A percentile compares a stretch with the other conserved stretches of the same genome.
Conservation (phyloP, 2,329 filamentous ascomycete genomes). For the Cladophialophora chaetospira region DNA sequence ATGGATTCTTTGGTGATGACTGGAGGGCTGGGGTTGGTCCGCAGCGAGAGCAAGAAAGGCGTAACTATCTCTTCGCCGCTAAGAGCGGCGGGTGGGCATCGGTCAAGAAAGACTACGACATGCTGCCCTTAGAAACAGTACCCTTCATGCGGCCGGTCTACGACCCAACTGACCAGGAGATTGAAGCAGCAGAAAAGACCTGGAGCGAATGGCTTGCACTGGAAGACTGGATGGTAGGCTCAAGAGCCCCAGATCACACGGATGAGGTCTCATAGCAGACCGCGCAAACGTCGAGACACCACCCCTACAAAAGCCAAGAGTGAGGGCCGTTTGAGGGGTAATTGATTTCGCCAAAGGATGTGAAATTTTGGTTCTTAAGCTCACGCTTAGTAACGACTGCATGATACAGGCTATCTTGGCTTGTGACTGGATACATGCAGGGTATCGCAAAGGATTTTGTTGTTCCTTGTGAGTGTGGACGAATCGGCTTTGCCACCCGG, state of each 20-base stretch:
- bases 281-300: too few relatives aligned
- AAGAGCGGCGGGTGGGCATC: conserved; percentile 89
- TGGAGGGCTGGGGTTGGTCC: conserved; percentile 79
- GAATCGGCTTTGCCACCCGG: neutral
- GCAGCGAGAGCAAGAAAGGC: conserved; percentile 82
- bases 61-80: conserved; percentile 92
- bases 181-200: conserved; percentile 75
- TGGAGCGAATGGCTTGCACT: conserved; percentile 97
- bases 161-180: conserved; percentile 74
- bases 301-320: too few relatives aligned
- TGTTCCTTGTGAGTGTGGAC: conserved; percentile 1
- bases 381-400: too few relatives aligned
- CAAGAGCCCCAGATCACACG: conserved; percentile 59
- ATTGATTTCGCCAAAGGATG: too few relatives aligned
- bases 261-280: neutral
- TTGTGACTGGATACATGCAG: neutral
- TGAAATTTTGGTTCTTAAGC: too few relatives aligned
- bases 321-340: too few relatives aligned
- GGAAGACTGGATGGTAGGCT: conserved; percentile 98
- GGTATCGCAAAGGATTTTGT: neutral
- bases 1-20: conserved; percentile 96
- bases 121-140: conserved; percentile 76
- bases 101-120: conserved; percentile 90
- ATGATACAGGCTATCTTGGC: too few relatives aligned
- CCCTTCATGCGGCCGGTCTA: conserved; percentile 86